Evolutionary conservation across 768 basidiomycete genomes (phyloP).

Genomic region (Agaricus sinodeliciosus): DNA sequence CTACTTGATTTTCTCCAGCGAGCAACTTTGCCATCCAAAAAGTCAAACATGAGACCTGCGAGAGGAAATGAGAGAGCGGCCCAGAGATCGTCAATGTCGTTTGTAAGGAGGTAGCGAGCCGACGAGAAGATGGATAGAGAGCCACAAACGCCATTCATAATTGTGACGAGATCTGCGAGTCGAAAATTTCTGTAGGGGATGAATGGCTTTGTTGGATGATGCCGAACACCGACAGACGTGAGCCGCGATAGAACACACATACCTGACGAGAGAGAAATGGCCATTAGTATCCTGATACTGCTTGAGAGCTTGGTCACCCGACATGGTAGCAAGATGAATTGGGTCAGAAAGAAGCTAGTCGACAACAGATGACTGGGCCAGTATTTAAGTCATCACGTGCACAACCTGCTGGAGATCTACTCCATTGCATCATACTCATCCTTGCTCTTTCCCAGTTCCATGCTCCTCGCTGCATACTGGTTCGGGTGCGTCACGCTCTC

Average conservation of each 20-base stretch:
- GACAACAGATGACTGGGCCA: no score
- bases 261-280: conserved; percentile 98
- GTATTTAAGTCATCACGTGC: conserved; percentile 8
- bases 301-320: conserved; percentile 46
- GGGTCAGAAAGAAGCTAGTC: no score
- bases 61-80: conserved; percentile 84
- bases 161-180: conserved; percentile 94
- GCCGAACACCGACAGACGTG: conserved; percentile 10
- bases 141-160: conserved; percentile 99
- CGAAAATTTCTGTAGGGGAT: conserved; percentile 79
- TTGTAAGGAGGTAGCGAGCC: conserved; percentile 77
- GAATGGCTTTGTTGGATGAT: conserved; percentile 13
- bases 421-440: conserved; percentile 33
- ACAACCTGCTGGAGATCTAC: conserved; percentile 14
- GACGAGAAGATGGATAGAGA: conserved; percentile 93
- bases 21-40: conserved; percentile 95
- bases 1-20: conserved; percentile 94
- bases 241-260: conserved; percentile 19
- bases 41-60: conserved; percentile 95
- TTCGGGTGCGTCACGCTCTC: conserved; percentile 95
- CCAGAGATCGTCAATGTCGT: conserved; percentile 77
- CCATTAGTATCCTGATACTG: conserved; percentile 88
- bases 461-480: conserved; percentile 72
- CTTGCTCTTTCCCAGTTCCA: conserved; percentile 49
- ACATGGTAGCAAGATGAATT: conserved; percentile 17